Conservation (phyloP, 2,329 filamentous ascomycete species). For the Meredithiella fracta region DNA sequence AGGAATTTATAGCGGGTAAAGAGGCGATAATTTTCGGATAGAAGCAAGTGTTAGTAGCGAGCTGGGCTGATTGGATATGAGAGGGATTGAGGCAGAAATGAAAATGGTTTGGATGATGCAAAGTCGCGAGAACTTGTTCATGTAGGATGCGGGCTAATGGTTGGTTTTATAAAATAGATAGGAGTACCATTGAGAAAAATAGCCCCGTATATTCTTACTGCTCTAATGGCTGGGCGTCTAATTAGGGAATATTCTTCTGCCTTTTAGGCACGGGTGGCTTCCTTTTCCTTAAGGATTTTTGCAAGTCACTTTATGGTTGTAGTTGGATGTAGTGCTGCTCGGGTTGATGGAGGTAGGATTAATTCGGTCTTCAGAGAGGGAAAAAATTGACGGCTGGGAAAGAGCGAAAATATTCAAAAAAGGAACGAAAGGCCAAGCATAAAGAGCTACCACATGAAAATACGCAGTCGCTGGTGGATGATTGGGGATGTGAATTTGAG, state of each 20-base stretch:
- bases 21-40: background rate
- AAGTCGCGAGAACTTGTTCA: background rate
- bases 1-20: background rate
- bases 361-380: background rate
- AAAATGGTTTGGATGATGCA: slow-evolving; percentile 1
- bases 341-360: background rate
- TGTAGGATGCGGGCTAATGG: background rate
- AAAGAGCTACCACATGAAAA: background rate
- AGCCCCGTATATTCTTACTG: background rate
- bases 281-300: background rate
- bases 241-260: background rate
- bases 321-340: background rate
- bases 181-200: background rate
- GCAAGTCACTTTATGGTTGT: background rate
- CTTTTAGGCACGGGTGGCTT: background rate
- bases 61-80: background rate
- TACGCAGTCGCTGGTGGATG: background rate
- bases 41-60: background rate
- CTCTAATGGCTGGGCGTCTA: background rate
- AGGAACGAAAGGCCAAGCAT: background rate
- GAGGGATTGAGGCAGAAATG: background rate
- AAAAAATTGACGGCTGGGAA: background rate
- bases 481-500: background rate
- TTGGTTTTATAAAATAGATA: slow-evolving; percentile 1
- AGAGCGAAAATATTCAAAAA: background rate